These are phyloP conservation scores for Spergularia marina DNA, from an alignment of 148 eudicot species.

Conservation along the genomic window DNA sequence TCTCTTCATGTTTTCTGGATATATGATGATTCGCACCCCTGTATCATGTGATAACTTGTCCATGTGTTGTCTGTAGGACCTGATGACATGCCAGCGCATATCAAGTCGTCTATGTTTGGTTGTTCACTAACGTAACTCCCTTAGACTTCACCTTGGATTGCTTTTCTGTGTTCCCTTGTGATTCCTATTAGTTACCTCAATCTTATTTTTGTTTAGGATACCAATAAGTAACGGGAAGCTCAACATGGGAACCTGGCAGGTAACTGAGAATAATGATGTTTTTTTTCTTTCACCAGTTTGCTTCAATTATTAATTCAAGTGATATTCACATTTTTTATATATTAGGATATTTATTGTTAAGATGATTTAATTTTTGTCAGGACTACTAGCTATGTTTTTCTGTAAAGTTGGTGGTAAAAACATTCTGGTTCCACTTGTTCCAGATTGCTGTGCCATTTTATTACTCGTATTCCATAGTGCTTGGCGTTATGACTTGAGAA, in stretches of 20 bases:
- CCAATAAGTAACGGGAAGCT: slow-evolving; percentile 86
- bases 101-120: slow-evolving; percentile 97
- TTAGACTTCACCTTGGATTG: slow-evolving; percentile 9
- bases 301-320: not conserved
- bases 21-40: too few relatives aligned
- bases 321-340: not conserved
- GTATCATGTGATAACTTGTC: not conserved
- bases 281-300: not conserved
- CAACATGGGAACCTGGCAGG: slow-evolving; percentile 99
- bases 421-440: too few relatives aligned
- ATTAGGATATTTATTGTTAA: not conserved
- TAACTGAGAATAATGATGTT: slow-evolving; percentile 19
- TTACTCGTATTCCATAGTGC: too few relatives aligned
- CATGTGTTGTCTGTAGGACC: slow-evolving; percentile 53
- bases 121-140: slow-evolving; percentile 68
- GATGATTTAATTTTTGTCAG: too few relatives aligned
- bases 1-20: too few relatives aligned
- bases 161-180: slow-evolving; percentile 1
- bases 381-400: too few relatives aligned
- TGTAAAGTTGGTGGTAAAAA: too few relatives aligned
- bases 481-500: too few relatives aligned
- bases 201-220: slow-evolving; percentile 47
- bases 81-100: slow-evolving; percentile 99
- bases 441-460: too few relatives aligned
- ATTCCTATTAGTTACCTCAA: slow-evolving; percentile 7